A percentile compares a stretch with the other conserved stretches of the same genome.
Evolutionary conservation across 2,329 filamentous ascomycete species (phyloP).

Genomic region (Phialemonium atrogriseum): DNA sequence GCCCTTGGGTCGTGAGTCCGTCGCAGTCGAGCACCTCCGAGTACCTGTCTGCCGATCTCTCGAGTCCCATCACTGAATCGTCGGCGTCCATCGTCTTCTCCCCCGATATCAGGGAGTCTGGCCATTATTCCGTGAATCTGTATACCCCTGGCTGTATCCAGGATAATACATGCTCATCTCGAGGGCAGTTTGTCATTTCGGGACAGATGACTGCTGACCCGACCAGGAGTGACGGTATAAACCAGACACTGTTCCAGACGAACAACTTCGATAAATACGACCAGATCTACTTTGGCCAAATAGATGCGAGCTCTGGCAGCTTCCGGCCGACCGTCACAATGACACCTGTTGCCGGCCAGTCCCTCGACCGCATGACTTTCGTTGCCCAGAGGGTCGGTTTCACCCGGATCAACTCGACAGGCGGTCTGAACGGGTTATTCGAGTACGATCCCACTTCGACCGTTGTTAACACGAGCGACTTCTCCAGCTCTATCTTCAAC

Average conservation of each 20-base stretch:
- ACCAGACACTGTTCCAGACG: conserved; percentile 70
- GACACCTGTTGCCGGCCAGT: conserved; percentile 57
- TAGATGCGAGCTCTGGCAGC: conserved; percentile 63
- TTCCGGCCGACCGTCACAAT: conserved; percentile 80
- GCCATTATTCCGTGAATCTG: conserved; percentile 83
- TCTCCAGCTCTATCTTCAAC: conserved; percentile 67
- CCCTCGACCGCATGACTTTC: conserved; percentile 55
- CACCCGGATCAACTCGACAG: conserved; percentile 61
- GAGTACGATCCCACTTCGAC: conserved; percentile 68
- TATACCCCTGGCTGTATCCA: conserved; percentile 88
- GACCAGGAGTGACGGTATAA: conserved; percentile 36
- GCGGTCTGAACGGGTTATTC: conserved; percentile 80
- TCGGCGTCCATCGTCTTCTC: conserved; percentile 66
- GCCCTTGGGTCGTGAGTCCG: conserved; percentile 64
- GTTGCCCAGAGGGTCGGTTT: conserved; percentile 90
- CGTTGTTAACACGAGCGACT: conserved; percentile 50
- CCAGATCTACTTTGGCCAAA: conserved; percentile 75
- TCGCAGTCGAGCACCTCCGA: conserved; percentile 63
- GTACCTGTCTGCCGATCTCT: conserved; percentile 65
- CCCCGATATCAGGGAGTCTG: conserved; percentile 79
- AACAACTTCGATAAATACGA: conserved; percentile 98
- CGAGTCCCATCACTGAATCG: conserved; percentile 43
- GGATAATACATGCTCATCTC: conserved; percentile 65
- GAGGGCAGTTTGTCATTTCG: conserved; percentile 77
- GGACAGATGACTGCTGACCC: conserved; percentile 53